A percentile compares a stretch with the other conserved stretches of the same genome.
phyloP scores from a whole-genome alignment of 176 grass and related monocot species.

The Canna indica region DNA sequence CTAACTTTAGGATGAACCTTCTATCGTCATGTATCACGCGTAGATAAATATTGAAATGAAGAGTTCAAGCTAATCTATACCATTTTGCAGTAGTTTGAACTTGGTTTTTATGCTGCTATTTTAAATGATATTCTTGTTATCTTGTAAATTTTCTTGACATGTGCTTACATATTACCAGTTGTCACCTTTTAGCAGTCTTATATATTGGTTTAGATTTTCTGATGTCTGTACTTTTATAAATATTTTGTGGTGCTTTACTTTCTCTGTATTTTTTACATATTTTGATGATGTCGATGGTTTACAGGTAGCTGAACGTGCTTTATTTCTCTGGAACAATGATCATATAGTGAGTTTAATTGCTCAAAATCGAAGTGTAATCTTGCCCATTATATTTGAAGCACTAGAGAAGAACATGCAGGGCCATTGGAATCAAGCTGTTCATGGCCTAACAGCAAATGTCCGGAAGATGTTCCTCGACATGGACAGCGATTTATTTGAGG shows the following conservation, averaged over 20 bases:
- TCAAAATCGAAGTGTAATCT: conserved; percentile 6
- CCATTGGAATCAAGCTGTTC: neutral
- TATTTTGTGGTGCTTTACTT: no score
- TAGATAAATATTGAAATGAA: no score
- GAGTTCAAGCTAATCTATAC: neutral
- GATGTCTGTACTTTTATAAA: neutral
- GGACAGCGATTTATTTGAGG: conserved; percentile 5
- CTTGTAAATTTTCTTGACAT: neutral
- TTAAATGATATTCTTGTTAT: neutral
- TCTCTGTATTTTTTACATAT: neutral
- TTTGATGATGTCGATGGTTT: neutral
- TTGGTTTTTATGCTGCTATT: neutral
- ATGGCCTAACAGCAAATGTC: conserved; percentile 6
- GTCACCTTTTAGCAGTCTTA: neutral
- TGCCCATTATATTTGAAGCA: conserved; percentile 9
- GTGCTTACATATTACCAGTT: neutral
- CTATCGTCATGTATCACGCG: no score
- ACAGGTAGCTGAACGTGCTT: conserved; percentile 2
- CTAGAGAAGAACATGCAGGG: conserved; percentile 11
- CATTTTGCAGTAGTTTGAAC: neutral
- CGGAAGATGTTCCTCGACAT: conserved; percentile 13
- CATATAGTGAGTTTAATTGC: conserved; percentile 13
- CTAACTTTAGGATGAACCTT: no score
- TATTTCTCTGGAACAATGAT: conserved; percentile 16
- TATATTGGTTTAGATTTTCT: neutral